Conservation (phyloP, 306 rosid genomes). For the Elaeagnus macrophylla region DNA sequence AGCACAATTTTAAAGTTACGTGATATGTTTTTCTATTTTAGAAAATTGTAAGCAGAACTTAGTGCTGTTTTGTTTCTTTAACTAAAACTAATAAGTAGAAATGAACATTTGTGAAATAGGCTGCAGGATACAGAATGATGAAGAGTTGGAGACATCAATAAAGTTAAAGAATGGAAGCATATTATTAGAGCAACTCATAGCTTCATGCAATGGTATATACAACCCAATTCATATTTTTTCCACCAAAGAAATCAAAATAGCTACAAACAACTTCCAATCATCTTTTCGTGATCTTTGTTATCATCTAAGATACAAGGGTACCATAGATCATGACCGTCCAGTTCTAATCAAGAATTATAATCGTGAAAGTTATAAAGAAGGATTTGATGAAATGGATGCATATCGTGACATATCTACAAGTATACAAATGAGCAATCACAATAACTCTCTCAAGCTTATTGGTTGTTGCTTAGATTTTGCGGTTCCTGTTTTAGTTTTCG, state of each 20-base stretch:
- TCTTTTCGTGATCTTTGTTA: neutral
- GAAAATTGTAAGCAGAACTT: too few species aligned
- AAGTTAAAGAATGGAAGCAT: neutral
- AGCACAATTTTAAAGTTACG: too few species aligned
- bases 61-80: too few species aligned
- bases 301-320: neutral
- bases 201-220: neutral
- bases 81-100: too few species aligned
- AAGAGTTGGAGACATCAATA: too few species aligned
- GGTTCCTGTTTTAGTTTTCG: neutral
- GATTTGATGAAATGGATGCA: neutral
- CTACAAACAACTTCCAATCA: neutral
- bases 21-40: too few species aligned
- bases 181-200: neutral
- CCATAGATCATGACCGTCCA: neutral
- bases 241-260: neutral
- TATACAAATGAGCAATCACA: neutral
- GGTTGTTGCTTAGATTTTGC: conserved; percentile 2
- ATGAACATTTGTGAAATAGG: too few species aligned
- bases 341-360: conserved; percentile 6
- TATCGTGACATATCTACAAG: neutral
- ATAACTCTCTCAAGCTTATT: neutral
- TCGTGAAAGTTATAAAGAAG: too few species aligned
- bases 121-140: too few species aligned
- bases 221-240: neutral